Evolutionary conservation across 192 early-diverging fungal species (phyloP).

Genomic region (Podila epicladia): DNA sequence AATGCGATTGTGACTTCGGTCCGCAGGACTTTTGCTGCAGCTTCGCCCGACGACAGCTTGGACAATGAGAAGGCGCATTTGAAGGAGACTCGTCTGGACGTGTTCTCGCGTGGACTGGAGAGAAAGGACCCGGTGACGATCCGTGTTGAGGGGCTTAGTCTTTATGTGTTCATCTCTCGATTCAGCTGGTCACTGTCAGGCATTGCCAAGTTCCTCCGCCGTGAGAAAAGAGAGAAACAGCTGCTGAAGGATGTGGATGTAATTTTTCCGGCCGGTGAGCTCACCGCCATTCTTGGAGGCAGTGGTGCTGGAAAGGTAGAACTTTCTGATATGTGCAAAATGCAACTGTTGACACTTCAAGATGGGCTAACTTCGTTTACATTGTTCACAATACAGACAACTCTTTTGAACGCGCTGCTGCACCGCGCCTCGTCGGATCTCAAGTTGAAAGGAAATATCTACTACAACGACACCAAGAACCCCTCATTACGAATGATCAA

Average conservation of each 20-base stretch:
- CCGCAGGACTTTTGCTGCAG: not conserved
- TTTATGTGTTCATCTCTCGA: constrained; percentile 23
- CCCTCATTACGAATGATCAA: constrained; percentile 33
- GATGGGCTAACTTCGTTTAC: not conserved
- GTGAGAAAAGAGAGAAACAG: constrained; percentile 24
- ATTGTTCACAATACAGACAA: constrained; percentile 22
- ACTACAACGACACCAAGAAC: constrained; percentile 42
- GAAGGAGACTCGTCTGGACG: constrained; percentile 37
- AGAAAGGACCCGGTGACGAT: constrained; percentile 42
- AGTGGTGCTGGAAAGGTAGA: constrained; percentile 48
- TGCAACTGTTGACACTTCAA: not conserved
- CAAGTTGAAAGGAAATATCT: constrained; percentile 27
- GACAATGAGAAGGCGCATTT: constrained; percentile 14
- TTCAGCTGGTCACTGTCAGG: constrained; percentile 30
- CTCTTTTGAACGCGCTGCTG: constrained; percentile 27
- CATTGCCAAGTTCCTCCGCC: constrained; percentile 8
- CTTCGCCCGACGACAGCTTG: not conserved
- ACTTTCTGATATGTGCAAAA: not conserved
- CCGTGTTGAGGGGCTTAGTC: constrained; percentile 20
- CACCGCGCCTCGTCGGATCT: constrained; percentile 19
- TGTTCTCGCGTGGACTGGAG: constrained; percentile 38
- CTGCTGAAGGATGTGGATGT: constrained; percentile 43
- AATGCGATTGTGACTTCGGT: not conserved
- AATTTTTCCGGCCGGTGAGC: constrained; percentile 41
- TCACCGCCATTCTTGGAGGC: constrained; percentile 46